These are phyloP conservation scores for Beauveria medogensis DNA, from an alignment of 2,329 filamentous ascomycete species.

Conservation along the genomic window DNA sequence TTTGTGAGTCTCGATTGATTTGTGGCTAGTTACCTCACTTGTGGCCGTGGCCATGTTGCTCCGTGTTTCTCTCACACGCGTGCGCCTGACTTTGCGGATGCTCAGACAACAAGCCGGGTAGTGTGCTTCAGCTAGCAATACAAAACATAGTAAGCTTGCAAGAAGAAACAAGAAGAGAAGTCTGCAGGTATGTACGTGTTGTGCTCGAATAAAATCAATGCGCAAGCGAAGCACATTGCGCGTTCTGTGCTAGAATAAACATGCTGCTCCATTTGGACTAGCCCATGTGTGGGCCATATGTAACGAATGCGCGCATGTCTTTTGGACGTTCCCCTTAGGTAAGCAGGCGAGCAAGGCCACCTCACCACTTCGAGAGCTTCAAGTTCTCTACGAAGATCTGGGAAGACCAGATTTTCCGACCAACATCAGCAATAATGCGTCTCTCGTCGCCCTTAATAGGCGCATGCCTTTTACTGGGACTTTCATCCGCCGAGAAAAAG, in stretches of 20 bases:
- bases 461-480: slow-evolving; percentile 52
- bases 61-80: background rate
- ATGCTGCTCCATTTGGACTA: slow-evolving; percentile 2
- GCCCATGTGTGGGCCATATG: background rate
- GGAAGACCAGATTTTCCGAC: background rate
- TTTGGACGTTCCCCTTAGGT: background rate
- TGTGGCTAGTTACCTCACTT: background rate
- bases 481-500: slow-evolving; percentile 57
- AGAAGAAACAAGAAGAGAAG: background rate
- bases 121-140: background rate
- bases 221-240: slow-evolving; percentile 12
- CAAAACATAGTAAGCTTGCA: background rate
- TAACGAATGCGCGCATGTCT: background rate
- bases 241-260: slow-evolving; percentile 2
- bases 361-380: slow-evolving; percentile 4
- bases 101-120: background rate
- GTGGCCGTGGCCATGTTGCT: slow-evolving; percentile 11
- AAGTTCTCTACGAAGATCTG: background rate
- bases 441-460: slow-evolving; percentile 56
- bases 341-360: slow-evolving; percentile 9
- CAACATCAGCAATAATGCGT: slow-evolving; percentile 51
- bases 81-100: background rate
- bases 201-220: background rate
- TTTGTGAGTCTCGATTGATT: background rate
- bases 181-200: background rate